These are phyloP conservation scores for Lipomyces mesembrius DNA, from an alignment of 805 yeast species.

Conservation along the genomic window DNA sequence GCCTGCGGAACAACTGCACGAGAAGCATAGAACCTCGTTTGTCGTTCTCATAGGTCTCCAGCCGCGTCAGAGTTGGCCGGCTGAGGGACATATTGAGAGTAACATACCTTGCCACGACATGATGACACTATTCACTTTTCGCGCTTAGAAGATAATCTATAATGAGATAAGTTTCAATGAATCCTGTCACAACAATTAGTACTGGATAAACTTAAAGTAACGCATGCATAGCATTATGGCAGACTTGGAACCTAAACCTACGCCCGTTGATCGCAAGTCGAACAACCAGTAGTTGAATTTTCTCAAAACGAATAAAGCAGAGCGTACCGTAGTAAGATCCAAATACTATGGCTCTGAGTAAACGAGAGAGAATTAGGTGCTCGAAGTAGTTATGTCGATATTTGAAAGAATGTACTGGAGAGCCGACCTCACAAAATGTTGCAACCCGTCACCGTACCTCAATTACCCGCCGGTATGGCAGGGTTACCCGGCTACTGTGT, in stretches of 20 bases:
- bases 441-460: neutral
- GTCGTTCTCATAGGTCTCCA: neutral
- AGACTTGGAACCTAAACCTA: neutral
- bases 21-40: neutral
- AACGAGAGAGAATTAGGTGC: neutral
- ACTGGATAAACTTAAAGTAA: neutral
- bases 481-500: neutral
- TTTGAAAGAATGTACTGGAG: neutral
- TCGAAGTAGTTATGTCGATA: neutral
- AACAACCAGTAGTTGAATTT: neutral
- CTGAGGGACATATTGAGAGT: neutral
- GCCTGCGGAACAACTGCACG: neutral
- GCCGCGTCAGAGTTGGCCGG: neutral
- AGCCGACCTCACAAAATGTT: neutral
- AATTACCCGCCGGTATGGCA: neutral
- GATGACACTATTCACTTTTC: conserved; percentile 6
- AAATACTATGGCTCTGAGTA: neutral
- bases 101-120: conserved; percentile 47
- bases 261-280: neutral
- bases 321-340: neutral
- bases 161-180: neutral
- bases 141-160: neutral
- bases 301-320: neutral
- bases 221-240: neutral
- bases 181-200: neutral